Percentiles rank a stretch among this genome's conserved stretches.
Evolutionary conservation across 164 flowering plant species (phyloP).

Genomic region (Vitis vinifera): ASM3070453v1 NC_081821.1:7862501-7863000

Average conservation of each 20-base stretch:
- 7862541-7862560: background rate
- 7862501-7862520: background rate
- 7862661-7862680: too few species aligned
- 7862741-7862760: background rate
- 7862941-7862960: too few species aligned
- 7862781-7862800: background rate
- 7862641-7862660: too few species aligned
- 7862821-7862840: background rate
- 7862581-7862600: too few species aligned
- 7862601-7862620: background rate
- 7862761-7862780: too few species aligned
- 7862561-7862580: too few species aligned
- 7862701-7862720: too few species aligned
- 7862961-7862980: too few species aligned
- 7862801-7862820: background rate
- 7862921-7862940: too few species aligned
- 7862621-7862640: background rate
- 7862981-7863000: too few species aligned
- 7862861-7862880: background rate
- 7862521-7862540: slow-evolving; percentile 1
- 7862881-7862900: background rate
- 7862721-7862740: background rate
- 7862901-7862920: background rate
- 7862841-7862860: background rate
- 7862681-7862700: too few species aligned